Percentiles rank a stretch among this genome's conserved stretches.
Evolutionary conservation across 139 green algal genomes (phyloP).

Genomic region (Chara braunii): DNA sequence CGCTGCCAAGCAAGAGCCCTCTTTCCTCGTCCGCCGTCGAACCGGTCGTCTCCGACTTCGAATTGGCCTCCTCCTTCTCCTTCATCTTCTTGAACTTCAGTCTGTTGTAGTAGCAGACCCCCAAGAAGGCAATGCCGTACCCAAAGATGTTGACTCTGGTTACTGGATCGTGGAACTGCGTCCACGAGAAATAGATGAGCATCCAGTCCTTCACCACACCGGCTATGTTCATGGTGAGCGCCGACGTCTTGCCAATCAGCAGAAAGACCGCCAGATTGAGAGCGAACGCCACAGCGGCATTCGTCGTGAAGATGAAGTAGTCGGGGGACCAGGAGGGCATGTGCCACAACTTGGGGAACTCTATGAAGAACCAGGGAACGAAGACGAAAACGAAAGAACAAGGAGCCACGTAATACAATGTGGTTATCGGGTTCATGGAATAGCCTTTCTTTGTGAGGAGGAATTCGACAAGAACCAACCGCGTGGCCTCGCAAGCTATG

Average conservation of each 20-base stretch:
- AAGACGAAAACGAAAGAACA: constrained; percentile 66
- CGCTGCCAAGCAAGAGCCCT: no score
- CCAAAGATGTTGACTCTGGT: constrained; percentile 77
- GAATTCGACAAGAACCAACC: constrained; percentile 52
- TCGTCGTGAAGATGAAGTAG: constrained; percentile 70
- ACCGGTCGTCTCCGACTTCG: no score
- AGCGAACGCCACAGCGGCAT: constrained; percentile 75
- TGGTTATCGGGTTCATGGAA: constrained; percentile 78
- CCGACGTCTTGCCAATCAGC: constrained; percentile 74
- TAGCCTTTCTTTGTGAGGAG: constrained; percentile 76
- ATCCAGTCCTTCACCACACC: constrained; percentile 97
- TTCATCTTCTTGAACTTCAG: constrained; percentile 15
- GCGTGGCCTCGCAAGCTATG: constrained; percentile 65
- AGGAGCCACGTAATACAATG: constrained; percentile 82
- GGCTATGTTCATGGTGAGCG: constrained; percentile 75
- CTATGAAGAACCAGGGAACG: constrained; percentile 59
- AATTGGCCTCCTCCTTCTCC: constrained; percentile 13
- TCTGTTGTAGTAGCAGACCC: constrained; percentile 49
- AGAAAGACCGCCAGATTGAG: constrained; percentile 58
- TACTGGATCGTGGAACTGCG: constrained; percentile 62
- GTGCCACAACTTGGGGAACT: constrained; percentile 30
- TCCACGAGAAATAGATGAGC: constrained; percentile 86
- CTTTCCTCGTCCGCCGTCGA: no score
- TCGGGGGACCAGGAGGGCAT: constrained; percentile 46
- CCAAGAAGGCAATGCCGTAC: constrained; percentile 58